Conservation (phyloP, 202 grass and related monocot genomes). For the Hordeum pubiflorum region DNA sequence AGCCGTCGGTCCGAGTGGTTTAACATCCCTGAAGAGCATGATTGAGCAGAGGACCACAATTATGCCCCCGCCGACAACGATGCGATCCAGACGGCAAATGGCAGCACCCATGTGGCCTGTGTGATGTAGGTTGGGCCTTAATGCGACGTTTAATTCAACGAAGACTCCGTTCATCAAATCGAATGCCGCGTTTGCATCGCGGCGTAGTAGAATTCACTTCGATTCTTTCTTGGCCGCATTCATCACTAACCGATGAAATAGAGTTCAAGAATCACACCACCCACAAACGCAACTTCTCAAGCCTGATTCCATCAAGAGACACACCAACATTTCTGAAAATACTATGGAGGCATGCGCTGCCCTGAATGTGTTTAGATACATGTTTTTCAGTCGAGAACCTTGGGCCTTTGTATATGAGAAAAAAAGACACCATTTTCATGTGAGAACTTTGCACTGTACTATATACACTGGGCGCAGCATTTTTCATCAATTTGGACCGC, state of each 20-base stretch:
- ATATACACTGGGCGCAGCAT: background rate
- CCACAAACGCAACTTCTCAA: background rate
- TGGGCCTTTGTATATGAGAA: background rate
- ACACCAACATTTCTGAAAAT: background rate
- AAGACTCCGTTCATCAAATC: too few species aligned
- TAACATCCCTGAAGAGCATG: background rate
- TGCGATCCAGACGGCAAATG: background rate
- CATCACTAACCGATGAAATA: background rate
- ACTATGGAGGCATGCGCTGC: background rate
- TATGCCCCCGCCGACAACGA: background rate
- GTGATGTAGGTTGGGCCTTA: too few species aligned
- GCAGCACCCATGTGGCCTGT: background rate
- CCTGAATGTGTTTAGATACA: background rate
- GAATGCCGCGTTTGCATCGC: too few species aligned
- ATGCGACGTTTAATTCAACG: too few species aligned
- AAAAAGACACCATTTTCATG: background rate
- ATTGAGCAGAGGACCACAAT: background rate
- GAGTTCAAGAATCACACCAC: background rate
- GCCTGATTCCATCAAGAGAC: background rate
- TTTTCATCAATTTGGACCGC: conserved; percentile 30
- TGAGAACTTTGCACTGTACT: background rate
- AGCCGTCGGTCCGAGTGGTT: background rate
- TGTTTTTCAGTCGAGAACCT: background rate
- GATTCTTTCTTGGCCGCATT: background rate
- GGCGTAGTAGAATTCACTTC: background rate